A percentile compares a stretch with the other conserved stretches of the same genome.
Evolutionary conservation across 805 yeast genomes (phyloP).

Genomic region (Suhomyces faveliae): DNA sequence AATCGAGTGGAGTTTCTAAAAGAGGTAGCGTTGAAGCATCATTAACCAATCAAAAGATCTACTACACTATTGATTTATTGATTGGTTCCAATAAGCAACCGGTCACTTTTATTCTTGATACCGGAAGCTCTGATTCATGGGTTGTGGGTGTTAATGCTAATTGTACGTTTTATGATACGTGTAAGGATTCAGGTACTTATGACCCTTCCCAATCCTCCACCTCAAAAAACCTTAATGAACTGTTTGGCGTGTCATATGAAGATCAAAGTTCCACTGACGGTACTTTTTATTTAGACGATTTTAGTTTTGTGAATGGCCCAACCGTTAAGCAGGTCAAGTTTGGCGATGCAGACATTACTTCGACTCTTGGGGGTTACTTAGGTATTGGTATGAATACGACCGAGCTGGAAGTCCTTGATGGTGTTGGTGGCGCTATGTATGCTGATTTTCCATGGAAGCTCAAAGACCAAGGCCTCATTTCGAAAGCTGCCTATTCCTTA

Average conservation of each 20-base stretch:
- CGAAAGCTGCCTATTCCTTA: conserved; percentile 11
- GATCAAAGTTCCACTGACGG: background rate
- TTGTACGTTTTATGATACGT: background rate
- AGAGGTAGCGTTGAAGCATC: background rate
- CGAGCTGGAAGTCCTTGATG: background rate
- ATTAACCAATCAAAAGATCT: background rate
- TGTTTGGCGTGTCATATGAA: background rate
- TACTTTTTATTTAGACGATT: background rate
- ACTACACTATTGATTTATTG: background rate
- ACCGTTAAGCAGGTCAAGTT: background rate
- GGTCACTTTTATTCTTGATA: background rate
- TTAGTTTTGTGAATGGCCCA: conserved; percentile 6
- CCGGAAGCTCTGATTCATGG: background rate
- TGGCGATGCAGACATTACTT: background rate
- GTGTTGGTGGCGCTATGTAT: background rate
- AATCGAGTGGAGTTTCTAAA: background rate
- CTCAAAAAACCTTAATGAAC: background rate
- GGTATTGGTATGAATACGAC: conserved; percentile 6
- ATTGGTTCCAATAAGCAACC: background rate
- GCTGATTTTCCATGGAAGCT: conserved; percentile 12
- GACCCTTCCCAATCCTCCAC: background rate
- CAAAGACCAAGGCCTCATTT: conserved; percentile 11
- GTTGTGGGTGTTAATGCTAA: background rate
- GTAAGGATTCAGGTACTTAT: background rate
- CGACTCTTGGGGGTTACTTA: background rate